A percentile compares a stretch with the other conserved stretches of the same genome.
phyloP scores from a whole-genome alignment of 2,329 filamentous ascomycete species.

The Chaetomium olivaceum region DNA sequence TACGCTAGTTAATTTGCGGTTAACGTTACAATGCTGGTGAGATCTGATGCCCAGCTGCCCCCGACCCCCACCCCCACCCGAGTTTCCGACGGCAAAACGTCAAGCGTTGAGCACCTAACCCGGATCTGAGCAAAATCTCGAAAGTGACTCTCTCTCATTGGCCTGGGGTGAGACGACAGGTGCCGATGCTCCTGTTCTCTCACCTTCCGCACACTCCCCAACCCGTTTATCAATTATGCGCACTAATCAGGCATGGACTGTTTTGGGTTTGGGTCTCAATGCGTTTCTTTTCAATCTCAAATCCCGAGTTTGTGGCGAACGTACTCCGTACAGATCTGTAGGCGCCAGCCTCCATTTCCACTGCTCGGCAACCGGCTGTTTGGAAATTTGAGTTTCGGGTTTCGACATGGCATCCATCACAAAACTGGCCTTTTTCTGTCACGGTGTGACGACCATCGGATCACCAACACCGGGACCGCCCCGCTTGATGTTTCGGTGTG shows the following conservation, averaged over 20 bases:
- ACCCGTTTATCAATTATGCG: slow-evolving; percentile 8
- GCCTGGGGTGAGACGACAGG: neutral
- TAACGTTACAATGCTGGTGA: too few relatives aligned
- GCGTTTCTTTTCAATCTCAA: neutral
- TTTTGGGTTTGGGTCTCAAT: neutral
- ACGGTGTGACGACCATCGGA: neutral
- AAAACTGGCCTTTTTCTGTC: neutral
- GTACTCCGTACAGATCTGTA: too few relatives aligned
- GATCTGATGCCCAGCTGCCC: neutral
- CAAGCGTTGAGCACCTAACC: slow-evolving; percentile 8
- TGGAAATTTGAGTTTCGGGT: neutral
- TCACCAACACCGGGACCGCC: too few relatives aligned
- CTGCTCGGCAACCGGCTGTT: neutral
- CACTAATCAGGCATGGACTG: neutral
- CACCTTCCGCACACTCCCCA: too few relatives aligned
- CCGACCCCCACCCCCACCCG: neutral
- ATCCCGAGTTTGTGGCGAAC: neutral
- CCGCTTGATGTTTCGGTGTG: neutral
- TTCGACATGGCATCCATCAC: neutral
- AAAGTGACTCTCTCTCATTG: neutral
- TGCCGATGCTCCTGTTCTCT: neutral
- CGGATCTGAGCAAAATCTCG: neutral
- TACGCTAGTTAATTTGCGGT: too few relatives aligned
- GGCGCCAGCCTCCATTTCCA: neutral
- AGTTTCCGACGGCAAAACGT: slow-evolving; percentile 5